Conservation (phyloP, 306 rosid species). For the Quercus engelmannii region DNA sequence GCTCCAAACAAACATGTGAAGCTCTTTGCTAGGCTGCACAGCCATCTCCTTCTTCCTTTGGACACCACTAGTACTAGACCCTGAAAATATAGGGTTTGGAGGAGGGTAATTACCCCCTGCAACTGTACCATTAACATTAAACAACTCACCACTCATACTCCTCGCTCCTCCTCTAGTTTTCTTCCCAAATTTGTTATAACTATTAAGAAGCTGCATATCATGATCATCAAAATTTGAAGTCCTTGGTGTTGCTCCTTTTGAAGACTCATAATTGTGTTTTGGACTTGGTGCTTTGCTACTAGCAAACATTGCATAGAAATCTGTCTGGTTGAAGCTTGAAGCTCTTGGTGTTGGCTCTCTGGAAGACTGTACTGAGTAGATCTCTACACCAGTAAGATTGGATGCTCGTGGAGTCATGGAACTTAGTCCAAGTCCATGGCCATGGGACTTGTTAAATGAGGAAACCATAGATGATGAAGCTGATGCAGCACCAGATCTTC, state of each 20-base stretch:
- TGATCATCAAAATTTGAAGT: constrained; percentile 63
- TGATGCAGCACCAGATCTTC: constrained; percentile 32
- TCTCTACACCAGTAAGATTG: constrained; percentile 79
- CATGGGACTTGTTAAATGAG: constrained; percentile 68
- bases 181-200: constrained; percentile 37
- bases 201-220: constrained; percentile 2
- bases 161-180: constrained; percentile 45
- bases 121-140: constrained; percentile 18
- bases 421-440: constrained; percentile 17
- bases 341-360: constrained; percentile 83
- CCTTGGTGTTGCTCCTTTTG: constrained; percentile 72
- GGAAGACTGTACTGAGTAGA: constrained; percentile 81
- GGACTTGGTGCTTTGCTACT: constrained; percentile 92
- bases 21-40: constrained; percentile 50
- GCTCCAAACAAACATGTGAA: constrained; percentile 95
- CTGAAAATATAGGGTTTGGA: constrained; percentile 70
- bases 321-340: constrained; percentile 78
- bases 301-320: constrained; percentile 77
- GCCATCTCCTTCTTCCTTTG: constrained; percentile 51
- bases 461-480: constrained; percentile 63
- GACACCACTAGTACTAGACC: constrained; percentile 45
- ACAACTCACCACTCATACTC: constrained; percentile 76
- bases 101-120: constrained; percentile 40
- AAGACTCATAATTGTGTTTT: constrained; percentile 64
- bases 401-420: constrained; percentile 81